These are phyloP conservation scores for Xeromyces bisporus DNA, from an alignment of 495 filamentous ascomycete species.

Conservation along the genomic window DNA sequence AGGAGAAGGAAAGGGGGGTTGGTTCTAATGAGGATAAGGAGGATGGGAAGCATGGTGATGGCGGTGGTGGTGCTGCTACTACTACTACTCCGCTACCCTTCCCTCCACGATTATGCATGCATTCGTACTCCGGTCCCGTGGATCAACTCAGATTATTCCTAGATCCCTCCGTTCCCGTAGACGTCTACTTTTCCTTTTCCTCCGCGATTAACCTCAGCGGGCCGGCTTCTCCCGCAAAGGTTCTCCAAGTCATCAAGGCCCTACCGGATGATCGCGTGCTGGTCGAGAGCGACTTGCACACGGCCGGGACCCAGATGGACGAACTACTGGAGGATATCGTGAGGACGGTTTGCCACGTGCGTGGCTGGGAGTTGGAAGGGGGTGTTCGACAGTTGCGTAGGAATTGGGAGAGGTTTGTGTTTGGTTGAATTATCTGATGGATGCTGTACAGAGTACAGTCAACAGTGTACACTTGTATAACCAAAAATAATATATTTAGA, in stretches of 20 bases:
- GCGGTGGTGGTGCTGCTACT: slow-evolving; percentile 10
- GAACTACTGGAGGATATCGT: slow-evolving; percentile 53
- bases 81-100: slow-evolving; percentile 38
- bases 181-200: slow-evolving; percentile 82
- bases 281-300: slow-evolving; percentile 81
- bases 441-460: no score
- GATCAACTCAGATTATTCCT: slow-evolving; percentile 66
- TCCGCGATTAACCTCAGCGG: slow-evolving; percentile 61
- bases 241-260: slow-evolving; percentile 47
- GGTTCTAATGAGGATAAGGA: slow-evolving; percentile 21
- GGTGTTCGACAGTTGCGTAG: slow-evolving; percentile 50
- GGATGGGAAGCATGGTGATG: slow-evolving; percentile 5
- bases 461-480: no score
- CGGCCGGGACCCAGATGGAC: slow-evolving; percentile 74
- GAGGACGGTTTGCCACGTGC: slow-evolving; percentile 54
- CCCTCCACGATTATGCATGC: slow-evolving; percentile 82
- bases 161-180: slow-evolving; percentile 52
- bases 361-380: slow-evolving; percentile 57
- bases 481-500: no score
- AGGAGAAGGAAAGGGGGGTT: slow-evolving; percentile 15
- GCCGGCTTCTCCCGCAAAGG: slow-evolving; percentile 31
- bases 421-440: no score
- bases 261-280: slow-evolving; percentile 66
- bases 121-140: slow-evolving; percentile 76
- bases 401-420: slow-evolving; percentile 73